phyloP scores from a whole-genome alignment of 2,329 filamentous ascomycete species.

The Sporothrix pseudoabietina region DNA sequence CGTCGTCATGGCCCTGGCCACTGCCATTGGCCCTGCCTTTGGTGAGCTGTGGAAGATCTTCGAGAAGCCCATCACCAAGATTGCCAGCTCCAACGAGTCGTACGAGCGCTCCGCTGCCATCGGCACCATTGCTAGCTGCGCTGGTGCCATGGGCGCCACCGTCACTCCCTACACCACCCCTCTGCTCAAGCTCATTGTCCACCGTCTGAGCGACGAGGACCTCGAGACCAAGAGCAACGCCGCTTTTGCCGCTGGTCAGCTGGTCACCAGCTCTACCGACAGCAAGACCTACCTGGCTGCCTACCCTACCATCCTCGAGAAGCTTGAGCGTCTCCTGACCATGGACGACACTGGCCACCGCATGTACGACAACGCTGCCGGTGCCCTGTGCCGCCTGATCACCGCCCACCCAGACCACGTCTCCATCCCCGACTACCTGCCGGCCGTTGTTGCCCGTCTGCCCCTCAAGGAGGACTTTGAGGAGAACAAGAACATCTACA shows the following conservation, averaged over 20 bases:
- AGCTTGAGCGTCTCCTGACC: conserved; percentile 82
- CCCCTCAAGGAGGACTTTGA: conserved; percentile 92
- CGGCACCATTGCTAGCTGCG: conserved; percentile 88
- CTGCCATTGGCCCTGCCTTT: conserved; percentile 79
- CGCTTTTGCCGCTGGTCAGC: conserved; percentile 83
- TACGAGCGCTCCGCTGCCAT: conserved; percentile 88
- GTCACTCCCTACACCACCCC: conserved; percentile 78
- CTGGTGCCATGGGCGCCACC: conserved; percentile 78
- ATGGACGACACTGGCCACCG: conserved; percentile 67
- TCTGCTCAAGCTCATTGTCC: conserved; percentile 78
- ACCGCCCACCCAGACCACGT: conserved; percentile 81
- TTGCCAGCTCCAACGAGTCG: conserved; percentile 80
- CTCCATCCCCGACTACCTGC: conserved; percentile 79
- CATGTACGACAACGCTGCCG: conserved; percentile 88
- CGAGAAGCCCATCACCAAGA: conserved; percentile 87
- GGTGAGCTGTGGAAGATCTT: conserved; percentile 93
- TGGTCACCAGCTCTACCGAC: conserved; percentile 79
- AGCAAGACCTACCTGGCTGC: conserved; percentile 71
- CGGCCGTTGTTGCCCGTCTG: conserved; percentile 74
- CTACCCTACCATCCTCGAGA: conserved; percentile 76
- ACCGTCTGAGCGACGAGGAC: conserved; percentile 87
- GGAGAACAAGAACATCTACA: conserved; percentile 92
- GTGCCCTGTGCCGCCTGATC: conserved; percentile 91
- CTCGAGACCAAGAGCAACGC: conserved; percentile 92
- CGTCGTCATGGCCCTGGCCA: conserved; percentile 80